Evolutionary conservation across 768 basidiomycete genomes (phyloP), one percentile per base, ranked within the genome.

Genomic region (Gymnopilus junonius): DNA sequence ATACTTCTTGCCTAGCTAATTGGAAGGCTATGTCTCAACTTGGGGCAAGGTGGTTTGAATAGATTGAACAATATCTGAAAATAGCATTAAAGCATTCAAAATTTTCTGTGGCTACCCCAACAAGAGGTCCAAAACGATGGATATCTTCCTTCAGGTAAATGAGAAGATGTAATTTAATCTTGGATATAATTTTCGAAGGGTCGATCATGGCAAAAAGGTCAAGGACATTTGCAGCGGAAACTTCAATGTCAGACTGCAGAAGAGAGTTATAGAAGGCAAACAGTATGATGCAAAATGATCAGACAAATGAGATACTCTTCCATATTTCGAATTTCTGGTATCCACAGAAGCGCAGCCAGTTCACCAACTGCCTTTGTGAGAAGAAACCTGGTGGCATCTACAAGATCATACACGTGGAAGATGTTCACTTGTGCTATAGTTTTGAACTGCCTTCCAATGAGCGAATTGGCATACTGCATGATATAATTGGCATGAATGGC

Each of bases 31-130:
- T 78, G 55, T 79, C 76, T 1, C 77, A 75, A 39, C 82, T 81
- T 8, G 82, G 81, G 0, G 80, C 77, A 8, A 73, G 75, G 34
- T 80, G 82, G 57, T 84, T 84, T 10, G 74, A 77, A 21, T 75
- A 67, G 27, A 83, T 69, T 1, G 77, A 80, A 46, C 78, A 80
- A 17, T 70, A 60, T 0, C 79, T 70, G 51, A 83, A 82, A 7
- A 84, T 67, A 8, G 74, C 74, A 66, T 84, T 83, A 63, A 73
- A 84, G 48, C 71, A 74, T 61, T 83, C 81, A 61, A 74, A 81
- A 0, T 59, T 57, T 37, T 80, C 77, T 0, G 77, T 76, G 23
- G 76, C 69, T 29, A 73, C 64, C 0, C 76, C 67, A 12, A 79
- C 65, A 0, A 73, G 48, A 20, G 79, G 79, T n/a, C 79, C 79